These are phyloP conservation scores for Hymenoscyphus repandus DNA, from an alignment of 2,329 filamentous ascomycete species.

Conservation along the genomic window DNA sequence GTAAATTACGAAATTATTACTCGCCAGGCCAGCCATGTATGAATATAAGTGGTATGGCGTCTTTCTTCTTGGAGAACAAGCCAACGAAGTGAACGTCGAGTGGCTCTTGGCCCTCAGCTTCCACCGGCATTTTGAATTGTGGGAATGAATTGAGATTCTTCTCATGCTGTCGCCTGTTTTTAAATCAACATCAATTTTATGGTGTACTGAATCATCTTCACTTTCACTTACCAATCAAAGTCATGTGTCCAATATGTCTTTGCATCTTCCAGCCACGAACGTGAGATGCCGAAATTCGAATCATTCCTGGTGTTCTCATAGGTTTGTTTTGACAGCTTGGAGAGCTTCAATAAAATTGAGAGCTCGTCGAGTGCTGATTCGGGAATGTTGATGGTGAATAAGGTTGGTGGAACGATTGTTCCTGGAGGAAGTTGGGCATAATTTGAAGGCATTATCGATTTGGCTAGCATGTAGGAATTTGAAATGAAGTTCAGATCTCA, in stretches of 20 bases:
- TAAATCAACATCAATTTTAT: conserved; percentile 6
- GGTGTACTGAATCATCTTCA: conserved; percentile 24
- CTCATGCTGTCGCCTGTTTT: conserved; percentile 8
- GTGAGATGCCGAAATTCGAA: conserved; percentile 9
- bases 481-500: no score
- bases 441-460: no score
- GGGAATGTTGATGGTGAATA: not conserved
- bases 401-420: no score
- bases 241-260: conserved; percentile 8
- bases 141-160: conserved; percentile 13
- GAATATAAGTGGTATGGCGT: conserved; percentile 16
- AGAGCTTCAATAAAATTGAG: conserved; percentile 2
- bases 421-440: no score
- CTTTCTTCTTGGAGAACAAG: conserved; percentile 14
- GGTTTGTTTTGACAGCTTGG: conserved; percentile 10
- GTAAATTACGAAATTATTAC: not conserved
- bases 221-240: conserved; percentile 18
- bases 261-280: conserved; percentile 11
- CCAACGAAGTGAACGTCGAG: conserved; percentile 15
- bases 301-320: conserved; percentile 14
- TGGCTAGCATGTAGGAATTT: no score
- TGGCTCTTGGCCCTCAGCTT: not conserved
- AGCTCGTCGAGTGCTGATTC: not conserved
- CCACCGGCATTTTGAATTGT: conserved; percentile 8
- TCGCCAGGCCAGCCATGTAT: conserved; percentile 21